Evolutionary conservation across 129 eudicot species (phyloP).

Genomic region (Centrapalus pauciflorus): DNA sequence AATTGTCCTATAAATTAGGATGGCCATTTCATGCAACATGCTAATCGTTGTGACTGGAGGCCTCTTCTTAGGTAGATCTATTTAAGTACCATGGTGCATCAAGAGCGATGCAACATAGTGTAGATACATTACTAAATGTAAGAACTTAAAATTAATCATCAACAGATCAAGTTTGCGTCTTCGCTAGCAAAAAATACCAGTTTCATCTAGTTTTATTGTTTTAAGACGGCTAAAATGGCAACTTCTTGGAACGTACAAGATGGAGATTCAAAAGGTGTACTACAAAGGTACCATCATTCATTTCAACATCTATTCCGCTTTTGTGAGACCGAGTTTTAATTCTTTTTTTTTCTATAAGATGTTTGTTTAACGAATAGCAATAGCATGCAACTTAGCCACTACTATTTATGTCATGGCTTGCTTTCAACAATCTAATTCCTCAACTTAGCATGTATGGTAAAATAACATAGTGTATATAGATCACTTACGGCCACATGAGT

Average conservation of each 20-base stretch:
- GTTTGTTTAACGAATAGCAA: neutral
- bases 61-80: neutral
- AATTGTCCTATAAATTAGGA: no score
- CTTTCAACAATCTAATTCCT: constrained; percentile 2
- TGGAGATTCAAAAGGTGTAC: neutral
- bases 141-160: neutral
- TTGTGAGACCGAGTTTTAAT: neutral
- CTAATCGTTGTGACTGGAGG: no score
- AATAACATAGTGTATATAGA: neutral
- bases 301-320: neutral
- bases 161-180: neutral
- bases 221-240: no score
- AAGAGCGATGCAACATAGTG: neutral
- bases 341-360: constrained; percentile 12
- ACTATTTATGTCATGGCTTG: neutral
- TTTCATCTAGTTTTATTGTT: no score
- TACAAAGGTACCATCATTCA: neutral
- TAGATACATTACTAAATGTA: neutral
- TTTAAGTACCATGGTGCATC: neutral
- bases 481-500: neutral
- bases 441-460: neutral
- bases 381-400: neutral
- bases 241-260: neutral
- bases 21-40: no score
- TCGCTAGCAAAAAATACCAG: neutral